phyloP scores from a whole-genome alignment of 1,284 basidiomycete species.

The Fomitopsis pinicola region DNA sequence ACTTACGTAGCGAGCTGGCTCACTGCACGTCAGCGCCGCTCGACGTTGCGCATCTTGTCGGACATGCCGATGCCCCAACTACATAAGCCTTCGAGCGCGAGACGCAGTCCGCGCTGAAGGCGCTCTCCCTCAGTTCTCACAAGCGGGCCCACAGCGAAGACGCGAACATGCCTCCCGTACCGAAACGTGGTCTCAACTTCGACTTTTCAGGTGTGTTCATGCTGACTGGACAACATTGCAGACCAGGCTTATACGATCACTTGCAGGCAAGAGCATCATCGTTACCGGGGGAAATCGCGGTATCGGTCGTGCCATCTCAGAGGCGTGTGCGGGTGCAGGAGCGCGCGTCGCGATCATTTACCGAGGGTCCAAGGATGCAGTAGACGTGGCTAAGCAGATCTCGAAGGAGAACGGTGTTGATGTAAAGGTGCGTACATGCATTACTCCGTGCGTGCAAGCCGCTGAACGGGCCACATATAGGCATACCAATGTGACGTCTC shows the following conservation, averaged over 20 bases:
- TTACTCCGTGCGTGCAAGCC: not conserved
- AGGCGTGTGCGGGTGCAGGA: slow-evolving; percentile 38
- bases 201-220: not conserved
- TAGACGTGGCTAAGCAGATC: slow-evolving; percentile 32
- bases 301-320: slow-evolving; percentile 42
- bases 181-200: not conserved
- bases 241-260: not conserved
- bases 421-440: slow-evolving; percentile 20
- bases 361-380: slow-evolving; percentile 35
- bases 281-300: slow-evolving; percentile 42
- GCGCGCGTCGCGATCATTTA: slow-evolving; percentile 43
- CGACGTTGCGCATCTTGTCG: not conserved
- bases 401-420: slow-evolving; percentile 30
- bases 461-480: slow-evolving; percentile 15
- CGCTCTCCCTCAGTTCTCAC: not conserved
- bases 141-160: not conserved
- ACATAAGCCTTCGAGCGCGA: not conserved
- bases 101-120: not conserved
- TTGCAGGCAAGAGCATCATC: slow-evolving; percentile 26
- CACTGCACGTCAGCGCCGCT: not conserved
- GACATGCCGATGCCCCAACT: not conserved
- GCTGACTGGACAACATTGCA: not conserved
- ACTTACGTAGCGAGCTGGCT: no score
- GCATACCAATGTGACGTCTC: slow-evolving; percentile 42
- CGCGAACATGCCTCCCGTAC: not conserved